These are phyloP conservation scores for Globisporangium orthogonon DNA, from an alignment of 352 stramenopile species.

Conservation along the genomic window DNA sequence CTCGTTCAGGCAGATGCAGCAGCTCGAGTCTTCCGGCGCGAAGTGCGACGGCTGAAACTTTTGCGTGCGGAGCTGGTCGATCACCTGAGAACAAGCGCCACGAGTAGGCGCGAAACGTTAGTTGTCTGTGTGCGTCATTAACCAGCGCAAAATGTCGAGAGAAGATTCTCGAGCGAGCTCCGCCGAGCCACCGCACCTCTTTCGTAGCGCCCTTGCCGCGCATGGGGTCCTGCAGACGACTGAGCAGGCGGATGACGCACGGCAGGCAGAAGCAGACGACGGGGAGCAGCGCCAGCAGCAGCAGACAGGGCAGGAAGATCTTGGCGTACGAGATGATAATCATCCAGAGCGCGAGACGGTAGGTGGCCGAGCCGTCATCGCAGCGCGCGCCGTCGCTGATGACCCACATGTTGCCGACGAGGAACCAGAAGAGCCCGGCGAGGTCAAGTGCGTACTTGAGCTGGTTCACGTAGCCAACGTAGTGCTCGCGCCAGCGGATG, in stretches of 20 bases:
- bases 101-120: not conserved
- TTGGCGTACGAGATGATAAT: conserved; percentile 92
- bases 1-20: conserved; percentile 89
- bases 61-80: conserved; percentile 56
- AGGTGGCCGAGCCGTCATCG: conserved; percentile 70
- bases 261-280: conserved; percentile 93
- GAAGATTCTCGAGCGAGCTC: no score
- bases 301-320: conserved; percentile 90
- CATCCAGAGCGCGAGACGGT: conserved; percentile 86
- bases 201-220: conserved; percentile 78
- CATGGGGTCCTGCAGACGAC: conserved; percentile 84
- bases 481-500: conserved; percentile 55
- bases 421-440: conserved; percentile 78
- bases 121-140: no score
- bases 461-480: conserved; percentile 65
- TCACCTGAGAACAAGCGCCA: conserved; percentile 25
- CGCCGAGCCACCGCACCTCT: conserved; percentile 38
- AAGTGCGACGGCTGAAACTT: conserved; percentile 62
- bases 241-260: conserved; percentile 90
- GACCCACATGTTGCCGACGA: conserved; percentile 88
- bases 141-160: no score
- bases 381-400: conserved; percentile 78
- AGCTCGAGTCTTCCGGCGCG: conserved; percentile 78
- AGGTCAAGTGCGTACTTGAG: conserved; percentile 80
- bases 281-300: conserved; percentile 85